Evolutionary conservation across 2,329 filamentous ascomycete genomes (phyloP), one percentile per base, ranked within the genome.

Genomic region (Sordariomycetes sp.): DNA sequence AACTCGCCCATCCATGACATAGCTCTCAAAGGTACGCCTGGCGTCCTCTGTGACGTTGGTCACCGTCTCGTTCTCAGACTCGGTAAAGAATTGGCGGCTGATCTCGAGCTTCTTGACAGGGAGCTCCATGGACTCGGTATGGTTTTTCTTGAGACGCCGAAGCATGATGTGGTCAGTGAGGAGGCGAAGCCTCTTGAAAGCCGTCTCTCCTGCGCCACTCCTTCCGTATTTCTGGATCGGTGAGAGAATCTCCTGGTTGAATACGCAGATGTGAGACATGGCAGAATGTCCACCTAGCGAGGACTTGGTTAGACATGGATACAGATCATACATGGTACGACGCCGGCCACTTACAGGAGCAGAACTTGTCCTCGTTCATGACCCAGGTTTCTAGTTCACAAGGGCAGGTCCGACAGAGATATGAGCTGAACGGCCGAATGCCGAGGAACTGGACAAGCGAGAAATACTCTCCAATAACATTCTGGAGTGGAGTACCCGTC

Each of bases 401-500:
- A 4, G 79, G 69, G 67, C 94, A 99, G 58, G 83, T 78, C 67
- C 92, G 94, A 77, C 94, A 99, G 62, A 96, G 86, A 67, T 99
- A 99, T 62, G 89, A 90, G 8, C 92, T 87, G 68, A 96, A 97
- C 0, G 92, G 92, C 10, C 81, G 79, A 39, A 96, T 79, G 67
- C 96, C 87, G 34, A 99, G 79, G 70, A 99, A 99, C 2, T 94
- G 86, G 58, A 99, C 77, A 24, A 97, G 76, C 0, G 92, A 97
- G 72, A 97, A 96, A 69, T 96, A 95, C 68, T 97, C 92, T 65
- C 94, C 92, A 62, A 97, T 97, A 56, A 92, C 87, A 66, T 97
- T 99, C 69, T 99, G 94, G 1, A 99, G 82, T 0, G 94, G 94
- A 1, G 94, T 99, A 10, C 94, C 94, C 17, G 89, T 94, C 59